Evolutionary conservation across 192 early-diverging fungal genomes (phyloP), one percentile per base, ranked within the genome.

Genomic region (Pilobolus umbonatus): DNA sequence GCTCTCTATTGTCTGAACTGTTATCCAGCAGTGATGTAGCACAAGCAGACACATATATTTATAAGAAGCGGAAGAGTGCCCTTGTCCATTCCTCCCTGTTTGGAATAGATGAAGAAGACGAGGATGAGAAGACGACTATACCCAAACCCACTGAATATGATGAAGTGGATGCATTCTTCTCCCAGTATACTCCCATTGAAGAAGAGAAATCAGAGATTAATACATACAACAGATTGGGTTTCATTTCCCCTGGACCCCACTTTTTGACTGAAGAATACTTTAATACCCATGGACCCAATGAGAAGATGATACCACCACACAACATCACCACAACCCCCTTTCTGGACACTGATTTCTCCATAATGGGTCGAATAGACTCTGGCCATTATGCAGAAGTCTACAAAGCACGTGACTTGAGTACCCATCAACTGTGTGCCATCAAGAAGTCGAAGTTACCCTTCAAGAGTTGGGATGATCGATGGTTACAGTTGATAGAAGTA

Each of bases 371-470:
- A 11, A 67, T 92, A n/a, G 95, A 92, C 29, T 75, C 82, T 5
- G 95, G 95, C 15, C 76, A 86, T 53, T 95, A 92, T 60, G 84
- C 91, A 0, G 79, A 86, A 8, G 95, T 90, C 3, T 85, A 75
- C 65, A 88, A 90, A 58, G 91, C 90, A 8, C 80, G 82, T 57
- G 78, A 78, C 44, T 75, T 81, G 25, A 68, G 57, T 8, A 81
- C 81, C 51, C 85, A 83, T 12, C 62, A 71, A 55, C 47, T 80
- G 40, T 96, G 85, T 62, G 95, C 94, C 1, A 68, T 98, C 39
- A 98, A 98, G 63, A 86, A 83, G 65, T 83, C 88, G 15, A 74
- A 86, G 17, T 68, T 68, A 25, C 79, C 84, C 3, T 91, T 88
- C 21, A 71, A 71, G 5, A 88, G 91, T 0, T 80, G 78, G 9